These are phyloP conservation scores for Gyrodon lividus DNA, from an alignment of 768 basidiomycete genomes.

Conservation along the genomic window DNA sequence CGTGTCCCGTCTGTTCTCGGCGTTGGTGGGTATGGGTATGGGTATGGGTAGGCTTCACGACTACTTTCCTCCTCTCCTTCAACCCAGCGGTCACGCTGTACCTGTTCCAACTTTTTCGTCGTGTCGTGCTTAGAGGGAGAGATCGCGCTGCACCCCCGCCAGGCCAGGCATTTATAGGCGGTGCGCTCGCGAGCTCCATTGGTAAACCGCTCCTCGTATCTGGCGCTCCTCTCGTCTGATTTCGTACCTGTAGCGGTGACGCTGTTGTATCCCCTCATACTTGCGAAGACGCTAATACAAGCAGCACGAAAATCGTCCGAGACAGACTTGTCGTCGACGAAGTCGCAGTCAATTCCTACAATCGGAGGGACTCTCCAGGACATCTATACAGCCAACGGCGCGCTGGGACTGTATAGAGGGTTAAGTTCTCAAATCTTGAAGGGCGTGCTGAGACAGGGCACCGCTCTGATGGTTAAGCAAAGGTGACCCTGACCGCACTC, in stretches of 20 bases:
- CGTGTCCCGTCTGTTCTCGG: not conserved
- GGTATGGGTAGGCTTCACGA: constrained; percentile 43
- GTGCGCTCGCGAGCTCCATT: constrained; percentile 51
- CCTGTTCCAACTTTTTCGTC: constrained; percentile 50
- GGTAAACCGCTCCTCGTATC: constrained; percentile 24
- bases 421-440: constrained; percentile 50
- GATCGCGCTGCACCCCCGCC: constrained; percentile 36
- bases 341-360: not conserved
- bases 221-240: not conserved
- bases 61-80: constrained; percentile 47
- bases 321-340: constrained; percentile 7
- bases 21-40: not conserved
- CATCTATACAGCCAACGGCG: constrained; percentile 20
- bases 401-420: constrained; percentile 52
- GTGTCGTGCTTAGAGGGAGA: constrained; percentile 30
- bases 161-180: constrained; percentile 54
- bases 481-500: constrained; percentile 31
- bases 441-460: constrained; percentile 55
- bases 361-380: constrained; percentile 14
- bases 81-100: constrained; percentile 61
- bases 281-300: constrained; percentile 57
- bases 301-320: constrained; percentile 30
- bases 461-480: constrained; percentile 59
- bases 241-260: constrained; percentile 34
- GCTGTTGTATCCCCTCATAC: constrained; percentile 56